phyloP scores from a whole-genome alignment of 192 early-diverging fungal genomes.

The Geranomyces michiganensis region DNA sequence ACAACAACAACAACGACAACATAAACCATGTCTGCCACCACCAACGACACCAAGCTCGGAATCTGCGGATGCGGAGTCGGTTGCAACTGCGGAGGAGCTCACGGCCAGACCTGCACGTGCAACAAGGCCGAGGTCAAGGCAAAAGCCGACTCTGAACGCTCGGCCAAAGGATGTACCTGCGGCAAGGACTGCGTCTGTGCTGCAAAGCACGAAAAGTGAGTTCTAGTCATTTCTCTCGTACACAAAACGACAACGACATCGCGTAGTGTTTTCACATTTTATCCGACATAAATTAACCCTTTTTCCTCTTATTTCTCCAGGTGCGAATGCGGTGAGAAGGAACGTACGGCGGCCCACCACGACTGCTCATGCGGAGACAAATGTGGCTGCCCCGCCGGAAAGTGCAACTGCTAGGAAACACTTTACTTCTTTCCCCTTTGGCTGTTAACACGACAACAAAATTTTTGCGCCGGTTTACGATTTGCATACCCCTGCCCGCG shows the following conservation, averaged over 20 bases:
- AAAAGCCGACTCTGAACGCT: background rate
- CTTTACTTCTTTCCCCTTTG: too few relatives aligned
- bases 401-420: background rate
- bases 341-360: background rate
- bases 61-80: slow-evolving; percentile 20
- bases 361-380: background rate
- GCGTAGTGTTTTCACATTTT: too few relatives aligned
- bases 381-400: background rate
- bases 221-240: too few relatives aligned
- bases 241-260: too few relatives aligned
- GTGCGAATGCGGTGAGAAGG: slow-evolving; percentile 11
- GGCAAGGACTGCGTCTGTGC: slow-evolving; percentile 6
- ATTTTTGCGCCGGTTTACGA: too few relatives aligned
- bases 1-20: too few relatives aligned
- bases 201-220: slow-evolving; percentile 17
- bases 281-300: background rate
- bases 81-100: slow-evolving; percentile 7
- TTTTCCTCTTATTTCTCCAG: background rate
- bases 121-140: slow-evolving; percentile 24
- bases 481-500: too few relatives aligned
- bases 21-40: too few relatives aligned
- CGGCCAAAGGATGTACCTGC: background rate
- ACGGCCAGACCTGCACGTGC: slow-evolving; percentile 11
- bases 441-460: too few relatives aligned
- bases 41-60: slow-evolving; percentile 8